Evolutionary conservation across 2,329 filamentous ascomycete genomes (phyloP), one percentile per base, ranked within the genome.

Genomic region (Stagonosporopsis chrysanthemi): DNA sequence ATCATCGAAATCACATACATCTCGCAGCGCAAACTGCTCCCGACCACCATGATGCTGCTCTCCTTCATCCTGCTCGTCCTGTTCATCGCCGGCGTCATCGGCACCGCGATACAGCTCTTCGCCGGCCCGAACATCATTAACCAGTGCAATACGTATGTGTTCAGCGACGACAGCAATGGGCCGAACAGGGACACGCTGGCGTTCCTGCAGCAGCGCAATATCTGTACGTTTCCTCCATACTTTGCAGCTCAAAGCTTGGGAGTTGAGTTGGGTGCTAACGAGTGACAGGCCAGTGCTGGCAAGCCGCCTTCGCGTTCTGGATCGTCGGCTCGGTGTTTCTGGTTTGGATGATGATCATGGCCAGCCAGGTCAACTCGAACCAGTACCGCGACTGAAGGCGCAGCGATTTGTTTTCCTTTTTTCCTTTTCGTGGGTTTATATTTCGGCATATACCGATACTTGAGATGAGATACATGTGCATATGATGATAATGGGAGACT

Each of bases 321-420:
- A 82, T 89, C 52, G 79, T 88, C 15, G 85, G 85, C 36, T 80
- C 81, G 1, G 81, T 88, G n/a, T 87, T 88, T 65, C 81, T 87
- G 68, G 70, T 88, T 22, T 89, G 86, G 84, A 87, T 88, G 84
- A 84, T 88, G 71, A 75, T 89, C 44, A 83, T 88, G 80, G 83
- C 82, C 6, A 82, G 78, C 72, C 82, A 85, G 67, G 84, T 87
- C 41, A 80, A 80, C 57, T 75, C 77, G 56, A 79, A 79, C 57
- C 70, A 76, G 53, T 80, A 78, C 62, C 55, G 55, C 26, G 48
- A 48, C 6, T 57, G 17, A 40, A 31, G 6, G 12, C 7, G 6
- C 3, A 12, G 19, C 24, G 22, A 48, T 6, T 12, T 17, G 2
- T 5, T 8, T 17, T 12, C 6, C 5, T 5, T 12, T 17, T 15